Percentiles rank a stretch among this genome's conserved stretches.
Evolutionary conservation across 129 eudicot genomes (phyloP).

Genomic region (Flaveria robusta): DNA sequence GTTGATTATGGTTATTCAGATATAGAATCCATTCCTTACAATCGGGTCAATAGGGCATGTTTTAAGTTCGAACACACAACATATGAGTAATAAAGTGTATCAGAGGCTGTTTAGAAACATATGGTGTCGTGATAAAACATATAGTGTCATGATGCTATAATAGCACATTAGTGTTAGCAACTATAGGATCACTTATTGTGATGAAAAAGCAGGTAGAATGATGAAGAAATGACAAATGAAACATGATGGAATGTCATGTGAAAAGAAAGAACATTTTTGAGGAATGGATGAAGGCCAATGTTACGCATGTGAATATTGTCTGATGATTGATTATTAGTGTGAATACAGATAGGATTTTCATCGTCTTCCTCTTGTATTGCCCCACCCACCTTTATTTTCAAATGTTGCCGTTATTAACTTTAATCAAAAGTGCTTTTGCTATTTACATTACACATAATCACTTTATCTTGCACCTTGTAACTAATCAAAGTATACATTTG

Average conservation of each 20-base stretch:
- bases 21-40: too few species aligned
- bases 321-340: slow-evolving; percentile 33
- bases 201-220: background rate
- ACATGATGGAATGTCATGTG: slow-evolving; percentile 27
- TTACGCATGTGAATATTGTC: slow-evolving; percentile 41
- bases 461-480: background rate
- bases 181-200: background rate
- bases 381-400: slow-evolving; percentile 19
- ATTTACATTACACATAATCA: background rate
- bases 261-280: background rate
- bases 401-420: slow-evolving; percentile 37
- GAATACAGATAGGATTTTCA: slow-evolving; percentile 40
- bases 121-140: too few species aligned
- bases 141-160: too few species aligned
- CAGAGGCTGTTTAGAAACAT: too few species aligned
- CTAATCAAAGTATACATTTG: slow-evolving; percentile 20
- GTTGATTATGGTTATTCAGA: too few species aligned
- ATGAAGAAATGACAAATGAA: slow-evolving; percentile 28
- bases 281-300: slow-evolving; percentile 24
- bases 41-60: too few species aligned
- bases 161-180: too few species aligned
- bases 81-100: too few species aligned
- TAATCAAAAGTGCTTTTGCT: slow-evolving; percentile 25
- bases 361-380: slow-evolving; percentile 35
- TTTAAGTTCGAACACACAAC: too few species aligned